A percentile compares a stretch with the other conserved stretches of the same genome.
phyloP scores from a whole-genome alignment of 495 filamentous ascomycete species.

The Penicillium verhagenii region DNA sequence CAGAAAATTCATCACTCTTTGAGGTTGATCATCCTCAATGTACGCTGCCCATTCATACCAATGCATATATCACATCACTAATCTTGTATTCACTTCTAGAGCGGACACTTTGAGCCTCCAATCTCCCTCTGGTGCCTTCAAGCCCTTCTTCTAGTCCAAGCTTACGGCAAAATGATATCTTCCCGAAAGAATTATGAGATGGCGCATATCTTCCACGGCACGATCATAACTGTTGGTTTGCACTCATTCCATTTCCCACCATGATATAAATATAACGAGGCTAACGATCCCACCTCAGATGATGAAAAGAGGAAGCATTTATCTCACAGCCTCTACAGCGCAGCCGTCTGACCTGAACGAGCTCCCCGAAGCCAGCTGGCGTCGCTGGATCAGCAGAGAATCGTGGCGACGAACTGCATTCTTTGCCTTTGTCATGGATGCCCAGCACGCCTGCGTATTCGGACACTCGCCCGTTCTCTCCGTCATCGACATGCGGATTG shows the following conservation, averaged over 20 bases:
- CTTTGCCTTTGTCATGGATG: slow-evolving; percentile 23
- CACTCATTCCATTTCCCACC: no score
- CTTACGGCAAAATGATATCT: slow-evolving; percentile 18
- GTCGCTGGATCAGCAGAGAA: slow-evolving; percentile 16
- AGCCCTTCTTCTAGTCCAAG: slow-evolving; percentile 15
- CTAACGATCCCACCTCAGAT: neutral
- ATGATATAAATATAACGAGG: no score
- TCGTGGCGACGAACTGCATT: slow-evolving; percentile 19
- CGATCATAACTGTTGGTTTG: slow-evolving; percentile 15
- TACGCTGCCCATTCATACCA: neutral
- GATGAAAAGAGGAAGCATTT: neutral
- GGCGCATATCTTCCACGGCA: slow-evolving; percentile 19
- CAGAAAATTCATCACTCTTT: neutral
- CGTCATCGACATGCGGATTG: slow-evolving; percentile 12
- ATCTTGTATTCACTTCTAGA: neutral
- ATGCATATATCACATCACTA: no score
- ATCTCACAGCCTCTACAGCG: neutral
- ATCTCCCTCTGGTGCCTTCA: slow-evolving; percentile 16
- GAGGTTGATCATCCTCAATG: neutral
- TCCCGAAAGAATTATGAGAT: slow-evolving; percentile 17
- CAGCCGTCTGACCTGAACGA: neutral
- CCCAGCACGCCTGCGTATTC: slow-evolving; percentile 21
- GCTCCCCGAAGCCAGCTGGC: neutral
- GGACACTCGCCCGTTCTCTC: slow-evolving; percentile 19
- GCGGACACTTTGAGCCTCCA: slow-evolving; percentile 7